Percentiles rank a stretch among this genome's conserved stretches.
These are phyloP conservation scores for Fusarium sp. DNA, from an alignment of 2,329 filamentous ascomycete genomes.

Conservation along the genomic window DNA sequence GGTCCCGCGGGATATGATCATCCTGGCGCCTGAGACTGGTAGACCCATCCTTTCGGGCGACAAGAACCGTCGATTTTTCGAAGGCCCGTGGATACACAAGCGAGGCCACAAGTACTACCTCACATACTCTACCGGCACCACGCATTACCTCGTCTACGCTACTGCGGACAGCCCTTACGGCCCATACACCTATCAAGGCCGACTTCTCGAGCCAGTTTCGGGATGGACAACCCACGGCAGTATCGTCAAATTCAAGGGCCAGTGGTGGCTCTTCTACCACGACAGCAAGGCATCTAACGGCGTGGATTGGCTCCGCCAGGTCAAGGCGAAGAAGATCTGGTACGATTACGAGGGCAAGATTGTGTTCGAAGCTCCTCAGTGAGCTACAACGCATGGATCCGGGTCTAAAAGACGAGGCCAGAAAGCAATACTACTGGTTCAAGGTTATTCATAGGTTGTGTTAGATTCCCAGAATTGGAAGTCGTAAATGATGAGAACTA, in stretches of 20 bases:
- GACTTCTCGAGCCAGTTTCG: constrained; percentile 17
- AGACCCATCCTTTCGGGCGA: constrained; percentile 23
- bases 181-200: constrained; percentile 26
- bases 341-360: constrained; percentile 28
- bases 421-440: too few species aligned
- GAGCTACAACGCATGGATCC: too few species aligned
- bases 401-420: too few species aligned
- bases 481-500: too few species aligned
- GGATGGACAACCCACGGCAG: constrained; percentile 31
- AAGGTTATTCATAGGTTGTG: too few species aligned
- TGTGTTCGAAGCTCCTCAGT: neutral
- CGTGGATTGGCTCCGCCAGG: constrained; percentile 19
- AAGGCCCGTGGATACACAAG: constrained; percentile 21
- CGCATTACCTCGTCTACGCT: constrained; percentile 17
- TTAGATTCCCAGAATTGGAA: too few species aligned
- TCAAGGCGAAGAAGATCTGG: constrained; percentile 32
- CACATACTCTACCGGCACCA: constrained; percentile 24
- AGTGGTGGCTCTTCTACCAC: constrained; percentile 31
- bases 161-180: constrained; percentile 24
- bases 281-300: constrained; percentile 19
- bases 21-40: constrained; percentile 19
- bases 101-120: constrained; percentile 24
- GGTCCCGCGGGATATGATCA: constrained; percentile 22
- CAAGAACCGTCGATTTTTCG: constrained; percentile 17
- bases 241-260: constrained; percentile 22